These are phyloP conservation scores for Agaricus subrufescens DNA, from an alignment of 768 basidiomycete species.

Conservation along the genomic window DNA sequence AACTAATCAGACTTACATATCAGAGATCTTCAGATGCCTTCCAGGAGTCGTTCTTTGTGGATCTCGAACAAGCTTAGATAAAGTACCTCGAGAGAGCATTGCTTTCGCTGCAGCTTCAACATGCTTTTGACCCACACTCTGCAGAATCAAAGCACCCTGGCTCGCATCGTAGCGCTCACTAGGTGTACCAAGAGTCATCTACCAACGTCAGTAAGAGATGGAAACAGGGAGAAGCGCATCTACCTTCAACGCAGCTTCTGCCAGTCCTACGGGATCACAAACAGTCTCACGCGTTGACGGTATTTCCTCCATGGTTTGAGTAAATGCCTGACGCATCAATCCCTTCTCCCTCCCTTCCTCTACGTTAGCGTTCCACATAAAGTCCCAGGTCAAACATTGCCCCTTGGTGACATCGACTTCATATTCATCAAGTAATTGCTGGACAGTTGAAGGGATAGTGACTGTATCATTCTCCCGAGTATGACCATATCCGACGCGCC, in stretches of 20 bases:
- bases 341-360: slow-evolving; percentile 77
- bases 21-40: slow-evolving; percentile 72
- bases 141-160: slow-evolving; percentile 53
- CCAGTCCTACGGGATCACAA: slow-evolving; percentile 42
- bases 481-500: slow-evolving; percentile 61
- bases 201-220: neutral
- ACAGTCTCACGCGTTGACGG: slow-evolving; percentile 22
- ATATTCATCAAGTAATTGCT: slow-evolving; percentile 39
- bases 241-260: slow-evolving; percentile 74
- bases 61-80: slow-evolving; percentile 65
- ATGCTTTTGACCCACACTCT: slow-evolving; percentile 47
- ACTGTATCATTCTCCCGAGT: slow-evolving; percentile 27
- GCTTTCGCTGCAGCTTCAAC: slow-evolving; percentile 53
- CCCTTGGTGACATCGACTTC: slow-evolving; percentile 43
- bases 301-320: slow-evolving; percentile 35
- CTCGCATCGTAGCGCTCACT: slow-evolving; percentile 62
- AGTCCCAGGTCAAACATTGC: slow-evolving; percentile 54
- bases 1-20: slow-evolving; percentile 35
- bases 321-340: slow-evolving; percentile 53
- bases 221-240: neutral
- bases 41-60: slow-evolving; percentile 63
- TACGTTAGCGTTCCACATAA: slow-evolving; percentile 65
- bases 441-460: slow-evolving; percentile 38
- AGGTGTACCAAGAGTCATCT: slow-evolving; percentile 80
- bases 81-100: slow-evolving; percentile 57